Base-by-base conservation (phyloP, 345 rosid genomes). In the Aquilaria malaccensis region DNA sequence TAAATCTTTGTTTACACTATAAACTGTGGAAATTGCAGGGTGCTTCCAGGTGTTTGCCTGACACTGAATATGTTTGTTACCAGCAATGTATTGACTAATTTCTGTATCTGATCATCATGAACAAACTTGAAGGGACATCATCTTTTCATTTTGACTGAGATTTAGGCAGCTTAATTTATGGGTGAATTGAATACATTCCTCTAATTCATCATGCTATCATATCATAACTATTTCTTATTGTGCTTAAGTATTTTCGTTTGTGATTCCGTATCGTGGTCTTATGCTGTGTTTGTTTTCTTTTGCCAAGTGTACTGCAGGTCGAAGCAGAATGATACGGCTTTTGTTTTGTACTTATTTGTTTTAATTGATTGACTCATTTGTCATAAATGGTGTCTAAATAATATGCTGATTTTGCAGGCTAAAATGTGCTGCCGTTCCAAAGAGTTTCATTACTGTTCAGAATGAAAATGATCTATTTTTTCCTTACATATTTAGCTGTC, bases 321-420 rank as follows among this genome's bases (percentile, higher is more conserved):
- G 66, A 67, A 66, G 67, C 49, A 54, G 58, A 69, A 30, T 71
- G 47, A 14, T 52, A 48, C 50, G 62, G 10, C 31, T 30, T 47
- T 63, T 45, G 10, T 45, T 33, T 48, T 33, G 43, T 63, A 33
- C 46, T 48, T 52, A 48, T 60, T 55, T 55, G 13, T 30, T 61
- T 30, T 43, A 57, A 56, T 65, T 61, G 57, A 30, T 56, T 59
- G 62, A 13, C 7, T 66, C 31, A 68, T 77, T 60, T 66, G 49
- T 64, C 56, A 15, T 48, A 56, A 32, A 41, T 37, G 52, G 66
- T 70, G 67, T 77, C 79, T 74, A 75, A 79, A 69, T 60, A 80
- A 33, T 68, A 60, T 82, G 70, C 52, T 80, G 64, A 65, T 85
- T 88, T 83, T 88, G 92, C 90, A 86, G 96, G 91, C 72, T 49